Percentiles rank a stretch among this genome's conserved stretches.
Conservation (phyloP, 805 yeast species). For the Kodamaea restingae region DNA sequence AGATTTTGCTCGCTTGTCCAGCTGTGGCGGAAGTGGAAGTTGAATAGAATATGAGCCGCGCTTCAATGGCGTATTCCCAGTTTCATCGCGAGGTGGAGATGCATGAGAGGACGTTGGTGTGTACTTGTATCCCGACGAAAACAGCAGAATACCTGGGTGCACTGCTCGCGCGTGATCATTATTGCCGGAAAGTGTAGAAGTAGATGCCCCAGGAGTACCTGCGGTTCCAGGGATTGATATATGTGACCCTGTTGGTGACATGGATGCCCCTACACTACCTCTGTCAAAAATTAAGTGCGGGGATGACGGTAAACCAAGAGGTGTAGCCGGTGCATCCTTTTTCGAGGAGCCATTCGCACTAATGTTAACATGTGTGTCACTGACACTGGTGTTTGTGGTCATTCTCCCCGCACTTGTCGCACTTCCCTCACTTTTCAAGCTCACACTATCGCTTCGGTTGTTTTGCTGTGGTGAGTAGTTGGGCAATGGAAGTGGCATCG, state of each 20-base stretch:
- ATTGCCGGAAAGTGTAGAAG: too few relatives aligned
- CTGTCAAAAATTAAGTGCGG: too few relatives aligned
- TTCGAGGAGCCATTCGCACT: too few relatives aligned
- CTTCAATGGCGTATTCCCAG: neutral
- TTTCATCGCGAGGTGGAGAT: neutral
- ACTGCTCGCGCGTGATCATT: neutral
- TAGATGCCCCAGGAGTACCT: too few relatives aligned
- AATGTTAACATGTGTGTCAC: neutral
- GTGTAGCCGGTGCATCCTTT: too few relatives aligned
- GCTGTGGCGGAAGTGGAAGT: neutral
- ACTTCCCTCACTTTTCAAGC: neutral
- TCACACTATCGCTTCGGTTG: neutral
- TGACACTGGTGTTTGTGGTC: neutral
- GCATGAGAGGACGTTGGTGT: neutral
- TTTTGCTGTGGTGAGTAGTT: neutral
- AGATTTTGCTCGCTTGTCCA: neutral
- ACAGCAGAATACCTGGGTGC: neutral
- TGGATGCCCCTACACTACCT: too few relatives aligned
- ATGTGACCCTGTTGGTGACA: too few relatives aligned
- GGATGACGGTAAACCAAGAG: too few relatives aligned
- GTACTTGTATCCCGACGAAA: neutral
- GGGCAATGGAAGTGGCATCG: slow-evolving; percentile 1
- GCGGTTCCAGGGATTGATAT: too few relatives aligned
- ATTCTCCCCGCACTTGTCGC: neutral
- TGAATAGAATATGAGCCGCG: neutral